Conservation (phyloP, 2,329 filamentous ascomycete species). For the Ophiostoma australiae region DNA sequence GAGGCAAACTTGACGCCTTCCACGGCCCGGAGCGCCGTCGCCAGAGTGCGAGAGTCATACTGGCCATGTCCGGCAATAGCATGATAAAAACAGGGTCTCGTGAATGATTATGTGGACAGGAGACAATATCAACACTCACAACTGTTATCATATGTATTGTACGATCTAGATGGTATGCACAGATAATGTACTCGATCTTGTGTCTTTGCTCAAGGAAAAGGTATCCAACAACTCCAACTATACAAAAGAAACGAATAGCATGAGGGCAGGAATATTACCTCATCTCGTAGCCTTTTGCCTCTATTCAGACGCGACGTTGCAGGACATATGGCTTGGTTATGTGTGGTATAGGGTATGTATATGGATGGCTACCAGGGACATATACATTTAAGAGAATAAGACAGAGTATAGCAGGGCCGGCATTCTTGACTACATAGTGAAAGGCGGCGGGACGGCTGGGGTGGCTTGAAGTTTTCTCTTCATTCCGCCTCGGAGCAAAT, state of each 20-base stretch:
- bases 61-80: not conserved
- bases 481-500: not conserved
- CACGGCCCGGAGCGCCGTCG: not conserved
- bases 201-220: not conserved
- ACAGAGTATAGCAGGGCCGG: not conserved
- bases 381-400: not conserved
- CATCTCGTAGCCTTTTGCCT: not conserved
- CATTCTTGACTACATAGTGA: not conserved
- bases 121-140: not conserved
- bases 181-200: not conserved
- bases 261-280: not conserved
- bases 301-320: not conserved
- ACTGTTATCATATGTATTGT: not conserved
- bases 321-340: not conserved
- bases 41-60: not conserved
- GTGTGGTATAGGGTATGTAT: not conserved
- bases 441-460: not conserved
- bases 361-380: not conserved
- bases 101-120: not conserved
- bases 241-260: not conserved
- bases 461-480: not conserved
- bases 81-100: not conserved
- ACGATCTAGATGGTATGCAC: not conserved
- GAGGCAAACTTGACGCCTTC: not conserved
- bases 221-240: no score